These are phyloP conservation scores for Xylariaceae sp. DNA, from an alignment of 2,329 filamentous ascomycete genomes.

Conservation along the genomic window DNA sequence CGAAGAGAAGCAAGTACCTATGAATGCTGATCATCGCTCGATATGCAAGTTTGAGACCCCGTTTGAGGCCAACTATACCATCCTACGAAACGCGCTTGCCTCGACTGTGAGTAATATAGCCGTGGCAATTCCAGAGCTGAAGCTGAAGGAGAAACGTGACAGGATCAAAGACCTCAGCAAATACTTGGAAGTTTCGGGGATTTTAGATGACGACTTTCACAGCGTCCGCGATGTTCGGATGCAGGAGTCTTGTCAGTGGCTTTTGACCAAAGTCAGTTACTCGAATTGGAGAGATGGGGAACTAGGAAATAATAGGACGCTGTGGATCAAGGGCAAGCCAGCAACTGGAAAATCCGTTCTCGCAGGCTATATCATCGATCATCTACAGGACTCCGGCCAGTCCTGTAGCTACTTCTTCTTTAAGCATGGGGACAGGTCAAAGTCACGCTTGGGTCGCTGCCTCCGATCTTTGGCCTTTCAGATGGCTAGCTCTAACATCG, in stretches of 20 bases:
- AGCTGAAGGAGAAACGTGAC: too few relatives aligned
- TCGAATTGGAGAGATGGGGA: background rate
- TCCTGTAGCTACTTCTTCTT: constrained; percentile 15
- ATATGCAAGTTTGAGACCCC: background rate
- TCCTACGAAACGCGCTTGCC: background rate
- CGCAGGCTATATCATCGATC: background rate
- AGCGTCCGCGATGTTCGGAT: background rate
- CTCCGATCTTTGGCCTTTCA: constrained; percentile 12
- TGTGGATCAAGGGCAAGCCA: constrained; percentile 4
- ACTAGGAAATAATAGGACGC: too few relatives aligned
- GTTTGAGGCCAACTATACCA: background rate
- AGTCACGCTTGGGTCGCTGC: background rate
- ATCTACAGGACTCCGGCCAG: background rate
- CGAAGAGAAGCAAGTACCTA: background rate
- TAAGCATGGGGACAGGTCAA: constrained; percentile 5
- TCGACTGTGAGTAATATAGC: too few relatives aligned
- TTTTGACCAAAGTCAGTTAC: background rate
- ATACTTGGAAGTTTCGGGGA: too few relatives aligned
- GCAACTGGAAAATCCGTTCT: constrained; percentile 9
- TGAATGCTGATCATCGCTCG: background rate
- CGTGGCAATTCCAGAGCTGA: too few relatives aligned
- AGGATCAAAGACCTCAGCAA: too few relatives aligned
- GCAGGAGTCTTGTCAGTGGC: background rate
- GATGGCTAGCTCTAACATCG: background rate
- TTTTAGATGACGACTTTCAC: background rate